Percentiles rank a stretch among this genome's conserved stretches.
Evolutionary conservation across 768 basidiomycete species (phyloP).

Genomic region (Hygrophorus pudorinus): DNA sequence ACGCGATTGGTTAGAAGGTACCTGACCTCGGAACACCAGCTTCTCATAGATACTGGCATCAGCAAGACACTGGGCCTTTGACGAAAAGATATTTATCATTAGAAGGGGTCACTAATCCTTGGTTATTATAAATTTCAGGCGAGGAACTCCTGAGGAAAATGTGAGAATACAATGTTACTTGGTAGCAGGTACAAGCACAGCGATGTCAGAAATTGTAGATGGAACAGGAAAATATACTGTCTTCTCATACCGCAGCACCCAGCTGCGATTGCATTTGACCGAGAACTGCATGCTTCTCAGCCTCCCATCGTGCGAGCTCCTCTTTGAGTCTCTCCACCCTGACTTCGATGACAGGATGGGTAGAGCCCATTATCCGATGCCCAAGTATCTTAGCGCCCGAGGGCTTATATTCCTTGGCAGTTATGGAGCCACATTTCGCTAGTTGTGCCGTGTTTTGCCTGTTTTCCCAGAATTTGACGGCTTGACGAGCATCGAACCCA

Average conservation of each 20-base stretch:
- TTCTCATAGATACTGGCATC: constrained; percentile 5
- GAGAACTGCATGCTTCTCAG: constrained; percentile 29
- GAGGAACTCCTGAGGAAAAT: too few relatives aligned
- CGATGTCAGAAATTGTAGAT: too few relatives aligned
- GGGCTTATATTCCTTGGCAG: constrained; percentile 13
- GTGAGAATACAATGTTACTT: too few relatives aligned
- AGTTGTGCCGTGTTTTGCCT: constrained; percentile 26
- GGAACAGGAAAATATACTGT: background rate
- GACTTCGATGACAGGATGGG: constrained; percentile 61
- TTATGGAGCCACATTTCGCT: constrained; percentile 34
- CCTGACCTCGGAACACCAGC: constrained; percentile 9
- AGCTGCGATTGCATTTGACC: background rate
- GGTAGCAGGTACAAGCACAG: too few relatives aligned
- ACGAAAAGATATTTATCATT: too few relatives aligned
- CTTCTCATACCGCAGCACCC: background rate
- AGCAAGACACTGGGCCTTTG: too few relatives aligned
- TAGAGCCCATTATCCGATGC: constrained; percentile 40
- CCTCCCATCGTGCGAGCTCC: constrained; percentile 68
- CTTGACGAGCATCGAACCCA: constrained; percentile 78
- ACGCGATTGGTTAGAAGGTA: constrained; percentile 24
- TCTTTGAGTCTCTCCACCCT: constrained; percentile 49
- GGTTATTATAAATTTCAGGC: too few relatives aligned
- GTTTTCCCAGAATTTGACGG: constrained; percentile 77
- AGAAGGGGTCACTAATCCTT: too few relatives aligned
- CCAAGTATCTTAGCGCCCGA: constrained; percentile 18